Conservation (phyloP, 2,329 filamentous ascomycete species). For the Clarireedia sp. region DNA sequence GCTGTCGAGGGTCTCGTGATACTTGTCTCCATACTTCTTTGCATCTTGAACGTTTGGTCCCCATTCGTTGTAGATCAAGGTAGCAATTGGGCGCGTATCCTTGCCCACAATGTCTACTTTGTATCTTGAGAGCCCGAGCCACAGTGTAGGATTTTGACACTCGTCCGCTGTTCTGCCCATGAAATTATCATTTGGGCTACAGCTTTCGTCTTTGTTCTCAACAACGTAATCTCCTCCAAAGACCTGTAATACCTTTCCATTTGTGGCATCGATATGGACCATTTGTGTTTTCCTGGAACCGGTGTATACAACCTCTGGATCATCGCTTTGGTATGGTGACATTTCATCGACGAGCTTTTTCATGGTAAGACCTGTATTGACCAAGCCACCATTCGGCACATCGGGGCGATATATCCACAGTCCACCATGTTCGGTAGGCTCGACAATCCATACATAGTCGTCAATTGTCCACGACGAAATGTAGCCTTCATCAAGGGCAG, state of each 20-base stretch:
- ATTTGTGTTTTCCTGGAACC: slow-evolving; percentile 86
- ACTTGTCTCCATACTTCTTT: slow-evolving; percentile 54
- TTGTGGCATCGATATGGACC: slow-evolving; percentile 81
- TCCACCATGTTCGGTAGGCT: slow-evolving; percentile 78
- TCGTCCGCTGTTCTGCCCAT: slow-evolving; percentile 52
- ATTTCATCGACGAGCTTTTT: slow-evolving; percentile 82
- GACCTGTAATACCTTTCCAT: slow-evolving; percentile 72
- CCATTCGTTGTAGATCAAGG: slow-evolving; percentile 91
- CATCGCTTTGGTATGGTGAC: slow-evolving; percentile 65
- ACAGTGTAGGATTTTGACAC: slow-evolving; percentile 74
- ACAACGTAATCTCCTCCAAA: slow-evolving; percentile 69
- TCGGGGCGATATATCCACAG: slow-evolving; percentile 80
- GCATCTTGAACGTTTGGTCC: slow-evolving; percentile 85
- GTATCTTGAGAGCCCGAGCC: slow-evolving; percentile 82
- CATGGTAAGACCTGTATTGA: slow-evolving; percentile 64
- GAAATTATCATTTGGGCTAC: slow-evolving; percentile 52
- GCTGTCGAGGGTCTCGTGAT: slow-evolving; percentile 71
- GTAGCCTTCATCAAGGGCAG: slow-evolving; percentile 48
- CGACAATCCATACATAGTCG: slow-evolving; percentile 90
- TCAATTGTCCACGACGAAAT: slow-evolving; percentile 51
- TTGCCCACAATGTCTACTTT: slow-evolving; percentile 76
- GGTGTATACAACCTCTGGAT: slow-evolving; percentile 77
- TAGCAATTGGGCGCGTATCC: slow-evolving; percentile 71
- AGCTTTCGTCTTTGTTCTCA: slow-evolving; percentile 60
- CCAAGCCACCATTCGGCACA: slow-evolving; percentile 47